These are phyloP conservation scores for Fragilariopsis cylindrus DNA, from an alignment of 108 stramenopile species.

Conservation along the genomic window DNA sequence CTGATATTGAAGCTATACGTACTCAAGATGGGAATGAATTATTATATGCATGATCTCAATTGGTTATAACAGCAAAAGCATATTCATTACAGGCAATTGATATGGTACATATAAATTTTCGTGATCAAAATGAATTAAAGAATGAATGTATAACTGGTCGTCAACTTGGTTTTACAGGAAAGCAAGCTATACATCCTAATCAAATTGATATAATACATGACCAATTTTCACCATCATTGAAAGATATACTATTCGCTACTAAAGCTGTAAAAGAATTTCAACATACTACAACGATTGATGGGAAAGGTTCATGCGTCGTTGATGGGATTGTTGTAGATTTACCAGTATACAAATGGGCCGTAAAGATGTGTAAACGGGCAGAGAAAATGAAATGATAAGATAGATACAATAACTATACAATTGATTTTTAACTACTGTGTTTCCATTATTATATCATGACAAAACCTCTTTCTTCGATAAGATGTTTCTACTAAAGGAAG, in stretches of 20 bases:
- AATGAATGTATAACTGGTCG: slow-evolving; percentile 30
- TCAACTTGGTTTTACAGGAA: slow-evolving; percentile 42
- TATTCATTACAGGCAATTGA: slow-evolving; percentile 43
- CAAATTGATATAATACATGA: slow-evolving; percentile 36
- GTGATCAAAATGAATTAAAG: slow-evolving; percentile 26
- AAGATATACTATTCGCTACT: slow-evolving; percentile 33
- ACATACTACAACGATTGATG: slow-evolving; percentile 13
- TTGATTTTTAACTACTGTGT: too few relatives aligned
- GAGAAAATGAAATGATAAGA: neutral
- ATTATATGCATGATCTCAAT: slow-evolving; percentile 31
- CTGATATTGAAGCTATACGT: slow-evolving; percentile 38
- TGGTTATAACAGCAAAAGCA: slow-evolving; percentile 38
- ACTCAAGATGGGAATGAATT: slow-evolving; percentile 30
- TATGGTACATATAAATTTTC: slow-evolving; percentile 50
- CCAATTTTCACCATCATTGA: slow-evolving; percentile 31
- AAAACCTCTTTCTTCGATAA: too few relatives aligned
- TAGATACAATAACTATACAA: neutral
- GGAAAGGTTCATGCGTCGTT: slow-evolving; percentile 37
- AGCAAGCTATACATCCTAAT: slow-evolving; percentile 45
- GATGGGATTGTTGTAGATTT: slow-evolving; percentile 41
- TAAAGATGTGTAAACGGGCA: slow-evolving; percentile 27
- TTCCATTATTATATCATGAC: too few relatives aligned
- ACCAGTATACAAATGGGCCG: slow-evolving; percentile 47
- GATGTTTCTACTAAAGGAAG: too few relatives aligned
- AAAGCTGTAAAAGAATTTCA: slow-evolving; percentile 27